Percentiles rank a stretch among this genome's conserved stretches.
phyloP scores from a whole-genome alignment of 768 basidiomycete species.

The Lentinula sp. region DNA sequence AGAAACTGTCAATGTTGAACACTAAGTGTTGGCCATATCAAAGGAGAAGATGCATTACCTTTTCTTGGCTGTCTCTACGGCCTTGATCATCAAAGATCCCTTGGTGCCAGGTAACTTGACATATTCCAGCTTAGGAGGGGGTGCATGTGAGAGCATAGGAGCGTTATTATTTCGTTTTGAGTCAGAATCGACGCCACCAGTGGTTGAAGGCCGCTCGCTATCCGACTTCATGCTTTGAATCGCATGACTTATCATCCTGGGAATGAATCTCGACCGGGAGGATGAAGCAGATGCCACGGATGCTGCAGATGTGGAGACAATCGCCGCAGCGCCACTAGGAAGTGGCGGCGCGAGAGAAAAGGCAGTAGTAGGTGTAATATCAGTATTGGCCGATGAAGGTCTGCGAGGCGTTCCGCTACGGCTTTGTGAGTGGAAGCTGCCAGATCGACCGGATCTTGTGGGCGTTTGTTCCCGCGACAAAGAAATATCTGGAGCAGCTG shows the following conservation, averaged over 20 bases:
- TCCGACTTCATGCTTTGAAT: conserved; percentile 56
- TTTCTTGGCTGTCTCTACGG: conserved; percentile 86
- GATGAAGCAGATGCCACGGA: conserved; percentile 25
- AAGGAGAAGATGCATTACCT: conserved; percentile 43
- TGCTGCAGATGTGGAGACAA: not conserved
- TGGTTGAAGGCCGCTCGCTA: conserved; percentile 34
- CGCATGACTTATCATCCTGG: conserved; percentile 64
- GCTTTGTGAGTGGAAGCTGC: conserved; percentile 17
- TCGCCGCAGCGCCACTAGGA: conserved; percentile 11
- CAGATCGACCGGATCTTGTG: conserved; percentile 28
- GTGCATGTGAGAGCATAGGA: conserved; percentile 40
- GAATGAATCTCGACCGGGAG: conserved; percentile 59
- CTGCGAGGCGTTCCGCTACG: not conserved
- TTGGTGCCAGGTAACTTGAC: conserved; percentile 91
- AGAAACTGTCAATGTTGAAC: conserved; percentile 48
- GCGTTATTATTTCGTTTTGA: conserved; percentile 24
- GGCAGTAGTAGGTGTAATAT: conserved; percentile 14
- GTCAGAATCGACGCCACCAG: conserved; percentile 38
- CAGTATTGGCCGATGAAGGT: conserved; percentile 7
- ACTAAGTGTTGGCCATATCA: not conserved
- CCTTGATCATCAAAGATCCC: conserved; percentile 75
- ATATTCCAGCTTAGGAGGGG: conserved; percentile 84
- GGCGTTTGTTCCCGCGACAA: conserved; percentile 11
- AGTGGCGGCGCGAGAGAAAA: conserved; percentile 18
- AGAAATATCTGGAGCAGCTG: conserved; percentile 18